Evolutionary conservation across 352 stramenopile genomes (phyloP), one percentile per base, ranked within the genome.

Genomic region (Phytophthora pistaciae): DNA sequence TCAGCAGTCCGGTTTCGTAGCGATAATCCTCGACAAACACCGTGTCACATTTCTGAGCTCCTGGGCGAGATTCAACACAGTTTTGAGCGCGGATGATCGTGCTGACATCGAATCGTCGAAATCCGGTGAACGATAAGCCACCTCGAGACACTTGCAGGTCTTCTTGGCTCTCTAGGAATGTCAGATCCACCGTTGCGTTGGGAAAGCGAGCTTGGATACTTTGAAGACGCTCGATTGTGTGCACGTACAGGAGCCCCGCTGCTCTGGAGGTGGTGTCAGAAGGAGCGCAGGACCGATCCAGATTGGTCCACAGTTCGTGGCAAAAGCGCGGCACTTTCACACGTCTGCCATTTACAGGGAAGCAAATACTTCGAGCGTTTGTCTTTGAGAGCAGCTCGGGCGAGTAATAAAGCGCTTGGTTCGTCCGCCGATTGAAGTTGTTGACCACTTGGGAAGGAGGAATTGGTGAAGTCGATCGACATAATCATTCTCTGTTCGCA

Each of bases 401-500:
- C 0, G 75, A 64, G 21, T 84, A 85, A 42, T 83, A 72, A 0
- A 82, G 25, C 0, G 63, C 60, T 23, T 84, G 68, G 14, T 69
- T 81, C 3, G 70, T 80, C 27, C 78, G 63, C 66, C 67, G 78
- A n/a, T 77, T 74, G 9, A 25, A 57, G 18, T 60, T 75, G 38
- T 38, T 46, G 84, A 88, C 42, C 80, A 57, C 4, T 38, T 69
- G 1, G 80, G 74, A 2, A 84, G 54, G 44, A 80, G 14, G 46
- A 75, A 81, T 8, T 88, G 67, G 49, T 88, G 75, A n/a, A 88
- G 18, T 2, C 78, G 78, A 20, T 88, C 78, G 29, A 78, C 50
- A 11, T 66, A 88, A 10, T 65, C 53, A 21, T 55, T 76, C 52
- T 80, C 63, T 0, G 74, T 73, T 1, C 74, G 74, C 8, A 80